These are phyloP conservation scores for Corinectria fuckeliana DNA, from an alignment of 2,329 filamentous ascomycete genomes.

Conservation along the genomic window DNA sequence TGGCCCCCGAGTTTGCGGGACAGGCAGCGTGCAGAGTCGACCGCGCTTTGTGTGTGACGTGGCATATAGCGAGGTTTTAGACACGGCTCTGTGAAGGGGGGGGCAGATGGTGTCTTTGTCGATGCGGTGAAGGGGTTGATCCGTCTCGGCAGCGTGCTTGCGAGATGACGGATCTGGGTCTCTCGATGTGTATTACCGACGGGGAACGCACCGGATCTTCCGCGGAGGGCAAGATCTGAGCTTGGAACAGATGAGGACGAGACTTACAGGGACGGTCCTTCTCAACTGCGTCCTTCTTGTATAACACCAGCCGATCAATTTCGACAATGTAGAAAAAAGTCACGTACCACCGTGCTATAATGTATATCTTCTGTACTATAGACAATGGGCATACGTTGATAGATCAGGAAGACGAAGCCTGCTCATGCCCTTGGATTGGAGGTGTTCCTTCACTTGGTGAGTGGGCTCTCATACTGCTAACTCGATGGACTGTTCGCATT, in stretches of 20 bases:
- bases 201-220: slow-evolving; percentile 30
- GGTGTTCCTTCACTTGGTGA: neutral
- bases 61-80: neutral
- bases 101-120: neutral
- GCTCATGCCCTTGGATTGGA: no score
- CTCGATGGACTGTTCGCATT: no score
- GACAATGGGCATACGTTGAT: neutral
- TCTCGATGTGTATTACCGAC: slow-evolving; percentile 7
- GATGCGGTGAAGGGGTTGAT: slow-evolving; percentile 28
- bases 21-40: slow-evolving; percentile 17
- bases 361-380: neutral
- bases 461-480: no score
- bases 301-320: neutral
- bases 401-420: no score
- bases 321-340: neutral
- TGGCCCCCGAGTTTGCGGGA: neutral
- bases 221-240: slow-evolving; percentile 20
- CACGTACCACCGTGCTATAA: neutral
- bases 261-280: neutral
- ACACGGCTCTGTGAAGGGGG: slow-evolving; percentile 2
- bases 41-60: slow-evolving; percentile 25
- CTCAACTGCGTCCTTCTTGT: slow-evolving; percentile 1
- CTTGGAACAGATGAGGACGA: slow-evolving; percentile 7
- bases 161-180: slow-evolving; percentile 22
- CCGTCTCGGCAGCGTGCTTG: slow-evolving; percentile 22